Base-by-base conservation (phyloP, 2,329 filamentous ascomycete species). In the Bipolaris gigantea region DNA sequence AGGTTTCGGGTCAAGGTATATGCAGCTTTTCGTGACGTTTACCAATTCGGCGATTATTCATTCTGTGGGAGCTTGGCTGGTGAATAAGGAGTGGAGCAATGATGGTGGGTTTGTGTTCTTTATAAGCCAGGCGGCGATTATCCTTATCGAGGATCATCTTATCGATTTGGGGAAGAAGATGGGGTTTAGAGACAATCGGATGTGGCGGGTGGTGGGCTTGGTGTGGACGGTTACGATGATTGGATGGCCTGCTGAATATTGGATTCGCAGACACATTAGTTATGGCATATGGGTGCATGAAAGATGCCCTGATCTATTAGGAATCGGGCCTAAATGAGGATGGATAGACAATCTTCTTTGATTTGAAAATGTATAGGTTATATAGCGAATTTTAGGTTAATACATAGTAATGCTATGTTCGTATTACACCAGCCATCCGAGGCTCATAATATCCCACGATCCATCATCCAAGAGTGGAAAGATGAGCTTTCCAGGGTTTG, bases 131-230 rank as follows among this genome's bases (percentile, higher is more conserved):
- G 67, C 69, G 0, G 47, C 55, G 0, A 53, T 64, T 5, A 72
- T 73, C 13, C 50, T 69, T 42, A n/a, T 67, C 10, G 69, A 73
- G 41, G 69, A 70, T 40, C 67, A 72, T 50, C 27, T 67, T 2
- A 65, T 73, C 15, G 62, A 58, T 5, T 35, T 66, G 6, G 68
- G 63, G 0, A 63, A 64, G 46, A 38, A 36, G 5, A 8, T 64
- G 2, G 68, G 69, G 3, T 34, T 62, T 2, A 55, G 33, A 8
- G 60, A 67, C 7, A 52, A 53, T 0, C 0, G 10, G 9, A 40
- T 47, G 5, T 71, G 68, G 68, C 55, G 64, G 0, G 5, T 55
- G 0, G 25, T 69, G 1, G 69, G 68, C 2, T 60, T 63, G 18
- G 8, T 57, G 0, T 72, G 67, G 67, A 61, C 55, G 0, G 48